Evolutionary conservation across 352 stramenopile species (phyloP).

Genomic region (Peronosclerospora sorghi): DNA sequence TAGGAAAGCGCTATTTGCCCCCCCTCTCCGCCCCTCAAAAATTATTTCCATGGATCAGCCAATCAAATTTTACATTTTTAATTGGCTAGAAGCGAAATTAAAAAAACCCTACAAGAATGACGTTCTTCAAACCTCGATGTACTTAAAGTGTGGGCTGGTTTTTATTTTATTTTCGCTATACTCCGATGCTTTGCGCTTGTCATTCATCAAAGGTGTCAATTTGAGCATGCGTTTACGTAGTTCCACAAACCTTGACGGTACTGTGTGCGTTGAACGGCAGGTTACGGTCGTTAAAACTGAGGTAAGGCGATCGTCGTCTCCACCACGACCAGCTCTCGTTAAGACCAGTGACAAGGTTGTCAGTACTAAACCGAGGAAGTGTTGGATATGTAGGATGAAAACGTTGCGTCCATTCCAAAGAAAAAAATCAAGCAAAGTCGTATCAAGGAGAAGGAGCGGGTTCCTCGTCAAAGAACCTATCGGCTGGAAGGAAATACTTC

Average conservation of each 20-base stretch:
- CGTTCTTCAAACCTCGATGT: too few relatives aligned
- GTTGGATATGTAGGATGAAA: constrained; percentile 6
- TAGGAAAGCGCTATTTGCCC: too few relatives aligned
- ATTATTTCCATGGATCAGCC: too few relatives aligned
- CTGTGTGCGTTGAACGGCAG: constrained; percentile 5
- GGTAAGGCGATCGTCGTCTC: not conserved
- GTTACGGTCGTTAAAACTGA: too few relatives aligned
- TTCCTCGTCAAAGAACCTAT: constrained; percentile 20
- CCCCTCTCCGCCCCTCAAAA: too few relatives aligned
- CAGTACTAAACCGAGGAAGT: constrained; percentile 18
- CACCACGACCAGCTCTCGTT: not conserved
- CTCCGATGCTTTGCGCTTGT: too few relatives aligned
- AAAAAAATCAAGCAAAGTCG: constrained; percentile 12
- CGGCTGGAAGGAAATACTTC: constrained; percentile 46
- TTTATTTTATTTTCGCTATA: too few relatives aligned
- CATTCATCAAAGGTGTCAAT: not conserved
- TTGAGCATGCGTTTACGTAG: constrained; percentile 30
- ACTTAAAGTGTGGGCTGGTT: too few relatives aligned
- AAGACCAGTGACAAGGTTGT: constrained; percentile 3
- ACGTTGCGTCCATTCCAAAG: not conserved
- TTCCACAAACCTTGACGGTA: constrained; percentile 3
- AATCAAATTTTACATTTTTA: too few relatives aligned
- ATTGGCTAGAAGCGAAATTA: too few relatives aligned
- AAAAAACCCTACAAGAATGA: too few relatives aligned
- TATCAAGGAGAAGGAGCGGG: constrained; percentile 14